Evolutionary conservation across 352 stramenopile genomes (phyloP).

Genomic region (Pythium chondricola): DNA sequence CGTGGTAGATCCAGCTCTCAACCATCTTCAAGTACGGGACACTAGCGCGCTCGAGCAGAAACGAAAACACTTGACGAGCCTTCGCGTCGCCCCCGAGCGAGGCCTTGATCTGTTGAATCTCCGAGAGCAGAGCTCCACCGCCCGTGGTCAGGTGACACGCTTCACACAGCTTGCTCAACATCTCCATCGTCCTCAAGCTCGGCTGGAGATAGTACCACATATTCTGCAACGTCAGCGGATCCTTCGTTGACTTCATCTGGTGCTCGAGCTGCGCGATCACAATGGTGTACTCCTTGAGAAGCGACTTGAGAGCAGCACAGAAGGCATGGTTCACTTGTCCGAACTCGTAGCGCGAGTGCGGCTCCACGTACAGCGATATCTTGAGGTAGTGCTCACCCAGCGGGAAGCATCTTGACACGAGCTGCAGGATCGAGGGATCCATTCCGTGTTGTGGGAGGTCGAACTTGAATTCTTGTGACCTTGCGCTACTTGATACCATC

Average conservation of each 20-base stretch:
- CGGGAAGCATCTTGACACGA: constrained; percentile 58
- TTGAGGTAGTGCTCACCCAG: constrained; percentile 80
- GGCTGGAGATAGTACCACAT: constrained; percentile 92
- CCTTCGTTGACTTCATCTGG: constrained; percentile 37
- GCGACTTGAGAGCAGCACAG: constrained; percentile 85
- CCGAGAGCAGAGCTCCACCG: constrained; percentile 89
- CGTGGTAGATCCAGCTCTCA: constrained; percentile 87
- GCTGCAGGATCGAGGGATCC: constrained; percentile 71
- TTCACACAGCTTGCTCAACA: constrained; percentile 81
- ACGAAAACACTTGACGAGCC: constrained; percentile 68
- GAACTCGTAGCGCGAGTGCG: constrained; percentile 87
- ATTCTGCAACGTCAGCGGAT: constrained; percentile 82
- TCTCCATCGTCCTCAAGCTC: constrained; percentile 89
- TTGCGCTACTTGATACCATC: constrained; percentile 1
- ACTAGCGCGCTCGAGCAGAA: constrained; percentile 76
- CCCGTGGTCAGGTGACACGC: constrained; percentile 66
- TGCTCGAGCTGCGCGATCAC: constrained; percentile 90
- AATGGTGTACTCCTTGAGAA: constrained; percentile 92
- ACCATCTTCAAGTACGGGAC: constrained; percentile 90
- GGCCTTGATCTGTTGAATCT: constrained; percentile 81
- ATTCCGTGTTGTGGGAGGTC: constrained; percentile 58
- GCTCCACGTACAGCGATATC: constrained; percentile 69
- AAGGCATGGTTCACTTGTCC: constrained; percentile 93
- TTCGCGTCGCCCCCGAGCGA: constrained; percentile 77
- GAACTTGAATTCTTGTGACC: constrained; percentile 51